Evolutionary conservation across 2,329 filamentous ascomycete species (phyloP).

Genomic region (Xylariaceae sp.): DNA sequence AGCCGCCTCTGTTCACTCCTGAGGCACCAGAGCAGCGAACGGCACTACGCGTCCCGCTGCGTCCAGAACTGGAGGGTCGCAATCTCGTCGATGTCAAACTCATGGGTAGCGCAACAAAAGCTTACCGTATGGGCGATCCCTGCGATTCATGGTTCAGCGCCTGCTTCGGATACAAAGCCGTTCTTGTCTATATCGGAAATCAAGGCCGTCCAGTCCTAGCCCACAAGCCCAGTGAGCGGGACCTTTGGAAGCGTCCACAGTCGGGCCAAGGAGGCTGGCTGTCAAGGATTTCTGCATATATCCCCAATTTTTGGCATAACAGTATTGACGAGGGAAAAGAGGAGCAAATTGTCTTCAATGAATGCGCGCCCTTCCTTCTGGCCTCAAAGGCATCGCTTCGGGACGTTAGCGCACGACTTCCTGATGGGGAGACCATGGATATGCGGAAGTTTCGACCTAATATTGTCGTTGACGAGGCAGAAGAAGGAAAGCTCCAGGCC

Average conservation of each 20-base stretch:
- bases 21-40: slow-evolving; percentile 32
- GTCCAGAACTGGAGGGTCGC: slow-evolving; percentile 47
- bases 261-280: slow-evolving; percentile 32
- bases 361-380: slow-evolving; percentile 73
- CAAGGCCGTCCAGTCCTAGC: slow-evolving; percentile 61
- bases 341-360: slow-evolving; percentile 65
- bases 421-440: slow-evolving; percentile 50
- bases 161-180: slow-evolving; percentile 60
- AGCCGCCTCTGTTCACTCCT: slow-evolving; percentile 39
- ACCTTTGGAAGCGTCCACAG: slow-evolving; percentile 22
- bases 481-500: slow-evolving; percentile 27
- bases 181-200: slow-evolving; percentile 64
- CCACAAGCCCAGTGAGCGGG: slow-evolving; percentile 41
- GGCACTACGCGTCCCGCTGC: slow-evolving; percentile 54
- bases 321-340: slow-evolving; percentile 16
- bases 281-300: slow-evolving; percentile 33
- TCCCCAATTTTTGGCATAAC: slow-evolving; percentile 21
- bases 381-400: slow-evolving; percentile 67
- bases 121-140: slow-evolving; percentile 60
- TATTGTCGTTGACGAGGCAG: slow-evolving; percentile 59
- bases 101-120: slow-evolving; percentile 56
- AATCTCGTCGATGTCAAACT: slow-evolving; percentile 53
- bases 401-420: slow-evolving; percentile 59
- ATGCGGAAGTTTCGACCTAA: slow-evolving; percentile 72
- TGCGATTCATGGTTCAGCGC: slow-evolving; percentile 67